Base-by-base conservation (phyloP, 2,329 filamentous ascomycete species). In the Alternaria gansuensis region DNA sequence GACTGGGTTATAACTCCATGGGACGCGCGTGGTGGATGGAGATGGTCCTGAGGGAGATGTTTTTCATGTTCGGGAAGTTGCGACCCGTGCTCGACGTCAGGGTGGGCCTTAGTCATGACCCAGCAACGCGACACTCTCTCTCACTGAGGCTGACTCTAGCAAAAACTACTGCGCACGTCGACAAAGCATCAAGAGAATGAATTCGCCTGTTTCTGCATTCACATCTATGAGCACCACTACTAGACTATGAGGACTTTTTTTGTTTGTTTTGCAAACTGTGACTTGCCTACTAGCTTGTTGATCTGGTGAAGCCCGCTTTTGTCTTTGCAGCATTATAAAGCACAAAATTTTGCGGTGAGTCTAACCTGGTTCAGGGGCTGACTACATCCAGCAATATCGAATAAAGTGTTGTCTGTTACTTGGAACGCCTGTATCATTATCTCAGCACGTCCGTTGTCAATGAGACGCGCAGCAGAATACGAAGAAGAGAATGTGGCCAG, bases 21-120 rank as follows among this genome's bases (percentile, higher is more conserved):
- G 34, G 52, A 59, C 52, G 53, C 57, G 57, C 48, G 39, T 59
- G 40, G 46, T 40, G 14, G 52, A 56, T 51, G 46, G 28, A 33
- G 39, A 28, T 33, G 43, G 50, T 54, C 45, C 41, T 51, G 53
- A 52, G 49, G n/a, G 29, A 52, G 46, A 59, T 59, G 57, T 59
- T 59, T 59, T 59, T 59, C 45, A 56, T 51, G 57, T 54, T 51
- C 40, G 45, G 54, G 54, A 44, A 44, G 54, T 33, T 46, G 57
- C 57, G 56, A 59, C 55, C 56, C 56, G 56, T 59, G 56, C 56
- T 50, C 56, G 56, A 59, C 57, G 57, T 59, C 57, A 59, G 50
- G 51, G 49, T 26, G 48, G 43, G 36, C 34, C 57, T 59, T 59
- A 55, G 52, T 51, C 57, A 59, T 41, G 33, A 33, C 57, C 52